Evolutionary conservation across 164 flowering plant species (phyloP), one percentile per base, ranked within the genome.

Genomic region (Malania oleifera): DNA sequence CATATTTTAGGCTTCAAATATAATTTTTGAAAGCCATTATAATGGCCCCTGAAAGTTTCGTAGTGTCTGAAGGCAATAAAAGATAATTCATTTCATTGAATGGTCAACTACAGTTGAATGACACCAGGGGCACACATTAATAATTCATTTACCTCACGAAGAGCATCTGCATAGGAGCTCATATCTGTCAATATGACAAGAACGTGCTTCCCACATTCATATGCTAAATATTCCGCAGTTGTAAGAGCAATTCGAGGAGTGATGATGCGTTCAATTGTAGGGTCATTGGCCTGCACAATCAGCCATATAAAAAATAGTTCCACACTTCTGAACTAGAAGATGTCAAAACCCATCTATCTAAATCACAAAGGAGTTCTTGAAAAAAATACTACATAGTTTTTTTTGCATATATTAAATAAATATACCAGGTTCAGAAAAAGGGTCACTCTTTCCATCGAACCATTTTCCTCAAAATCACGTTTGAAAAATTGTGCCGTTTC

Each of bases 141-240:
- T 19, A 22, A 25, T 7, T 40, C 13, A 14, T 65, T 28, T 74
- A 89, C 96, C 96, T 91, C 98, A 75, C 98, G 95, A 66, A 91
- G 91, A 62, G 98, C 98, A 82, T 91, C 98, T 56, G 98, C 98
- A 80, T 91, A 91, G 39, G 98, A 91, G 62, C 98, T 91, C 98
- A 89, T 91, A 66, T 91, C 98, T 13, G 98, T 91, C 41, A 91
- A 74, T 54, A 91, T 91, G 75, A 91, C 96, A 48, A 91, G 83
- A 57, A 93, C 96, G 62, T 93, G 99, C 80, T 93, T 93, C 67
- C 99, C 99, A 49, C 97, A 93, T 74, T 90, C 99, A 79, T 93
- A 90, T 34, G 99, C 99, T 73, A 90, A 73, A 75, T 85, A 90
- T 66, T 90, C 99, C 22, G 97, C 97, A 51, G 99, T 93, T 34